Percentiles rank a stretch among this genome's conserved stretches.
These are phyloP conservation scores for Trichoderma koningiopsis DNA, from an alignment of 2,329 filamentous ascomycete genomes.

Conservation along the genomic window DNA sequence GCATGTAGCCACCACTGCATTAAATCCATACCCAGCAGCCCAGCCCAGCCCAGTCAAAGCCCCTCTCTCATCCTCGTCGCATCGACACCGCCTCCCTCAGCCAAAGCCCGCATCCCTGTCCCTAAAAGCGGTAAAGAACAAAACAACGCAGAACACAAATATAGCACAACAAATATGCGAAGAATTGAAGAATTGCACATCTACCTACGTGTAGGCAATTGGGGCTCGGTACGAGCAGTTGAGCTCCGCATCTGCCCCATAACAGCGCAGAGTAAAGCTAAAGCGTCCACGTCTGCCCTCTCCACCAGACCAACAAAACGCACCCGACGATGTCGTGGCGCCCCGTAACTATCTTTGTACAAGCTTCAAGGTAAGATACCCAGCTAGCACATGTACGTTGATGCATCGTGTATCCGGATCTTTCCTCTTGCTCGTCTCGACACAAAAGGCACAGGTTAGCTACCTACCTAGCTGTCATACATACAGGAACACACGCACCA, in stretches of 20 bases:
- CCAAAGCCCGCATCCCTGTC: slow-evolving; percentile 6
- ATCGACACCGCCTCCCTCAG: slow-evolving; percentile 10
- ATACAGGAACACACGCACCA: not conserved
- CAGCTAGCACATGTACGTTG: not conserved
- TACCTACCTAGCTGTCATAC: not conserved
- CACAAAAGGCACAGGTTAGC: not conserved
- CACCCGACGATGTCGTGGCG: not conserved
- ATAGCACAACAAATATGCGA: not conserved
- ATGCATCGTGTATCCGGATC: not conserved
- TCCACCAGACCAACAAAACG: not conserved
- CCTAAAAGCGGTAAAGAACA: slow-evolving; percentile 20
- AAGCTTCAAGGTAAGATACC: not conserved
- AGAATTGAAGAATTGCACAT: not conserved
- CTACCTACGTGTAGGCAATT: no score
- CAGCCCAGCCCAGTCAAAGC: no score
- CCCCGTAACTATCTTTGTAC: not conserved
- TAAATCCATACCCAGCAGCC: not conserved
- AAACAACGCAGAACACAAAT: not conserved
- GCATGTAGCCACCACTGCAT: not conserved
- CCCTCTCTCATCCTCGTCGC: not conserved
- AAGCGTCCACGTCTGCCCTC: not conserved
- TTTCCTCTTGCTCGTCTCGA: not conserved
- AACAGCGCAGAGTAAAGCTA: slow-evolving; percentile 3
- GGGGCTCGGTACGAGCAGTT: not conserved
- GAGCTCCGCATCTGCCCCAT: not conserved